These are phyloP conservation scores for Vitis cinerea DNA, from an alignment of 164 flowering plant species.

Conservation along the genomic window DNA sequence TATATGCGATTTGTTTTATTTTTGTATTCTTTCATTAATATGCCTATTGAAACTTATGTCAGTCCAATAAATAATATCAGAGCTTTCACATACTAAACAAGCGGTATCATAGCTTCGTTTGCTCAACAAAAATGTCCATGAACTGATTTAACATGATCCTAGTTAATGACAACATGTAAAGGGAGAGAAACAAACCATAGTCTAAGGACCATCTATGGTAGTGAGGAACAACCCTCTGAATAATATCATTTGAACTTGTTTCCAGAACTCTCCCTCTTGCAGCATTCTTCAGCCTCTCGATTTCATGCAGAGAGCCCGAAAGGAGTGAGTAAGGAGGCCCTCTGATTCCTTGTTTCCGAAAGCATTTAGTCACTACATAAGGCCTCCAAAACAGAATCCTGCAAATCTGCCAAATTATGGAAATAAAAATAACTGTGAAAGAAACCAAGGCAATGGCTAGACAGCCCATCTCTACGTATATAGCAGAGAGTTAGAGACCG, in stretches of 20 bases:
- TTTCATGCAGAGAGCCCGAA: constrained; percentile 15
- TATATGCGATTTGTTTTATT: too few species aligned
- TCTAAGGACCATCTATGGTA: constrained; percentile 20
- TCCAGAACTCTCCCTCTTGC: constrained; percentile 16
- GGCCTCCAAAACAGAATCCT: constrained; percentile 28
- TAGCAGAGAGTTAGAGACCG: not conserved
- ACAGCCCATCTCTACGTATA: constrained; percentile 10
- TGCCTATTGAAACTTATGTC: too few species aligned
- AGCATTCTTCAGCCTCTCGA: constrained; percentile 14
- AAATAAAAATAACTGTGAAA: not conserved
- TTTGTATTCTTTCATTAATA: too few species aligned
- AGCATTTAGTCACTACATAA: constrained; percentile 13
- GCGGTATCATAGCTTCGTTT: too few species aligned
- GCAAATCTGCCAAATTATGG: constrained; percentile 11
- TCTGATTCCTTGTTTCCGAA: constrained; percentile 28
- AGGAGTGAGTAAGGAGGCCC: constrained; percentile 20
- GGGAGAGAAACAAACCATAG: constrained; percentile 16
- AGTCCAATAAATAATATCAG: too few species aligned
- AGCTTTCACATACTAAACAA: too few species aligned
- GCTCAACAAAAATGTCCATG: too few species aligned
- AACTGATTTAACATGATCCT: too few species aligned
- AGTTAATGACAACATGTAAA: not conserved
- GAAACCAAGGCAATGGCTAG: not conserved
- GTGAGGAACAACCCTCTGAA: constrained; percentile 21
- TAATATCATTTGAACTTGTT: constrained; percentile 18